A percentile compares a stretch with the other conserved stretches of the same genome.
Evolutionary conservation across 23 red algal species (phyloP).

Genomic region (Gracilariopsis chorda): DNA sequence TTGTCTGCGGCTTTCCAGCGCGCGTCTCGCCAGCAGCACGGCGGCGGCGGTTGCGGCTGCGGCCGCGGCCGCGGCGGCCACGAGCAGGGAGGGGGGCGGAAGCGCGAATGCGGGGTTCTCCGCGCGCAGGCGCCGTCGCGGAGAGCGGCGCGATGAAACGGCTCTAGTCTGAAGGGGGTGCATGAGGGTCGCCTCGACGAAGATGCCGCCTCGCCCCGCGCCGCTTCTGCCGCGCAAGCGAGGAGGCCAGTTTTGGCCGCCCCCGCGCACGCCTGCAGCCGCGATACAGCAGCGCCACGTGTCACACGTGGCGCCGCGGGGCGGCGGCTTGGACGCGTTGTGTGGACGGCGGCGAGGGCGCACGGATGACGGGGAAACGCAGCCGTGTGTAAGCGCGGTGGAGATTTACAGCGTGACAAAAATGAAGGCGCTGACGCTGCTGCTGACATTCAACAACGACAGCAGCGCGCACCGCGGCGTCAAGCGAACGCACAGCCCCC

Average conservation of each 20-base stretch:
- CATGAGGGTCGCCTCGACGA: background rate
- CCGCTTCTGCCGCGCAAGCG: background rate
- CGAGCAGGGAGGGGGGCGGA: background rate
- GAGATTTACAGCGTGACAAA: background rate
- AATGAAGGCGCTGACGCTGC: background rate
- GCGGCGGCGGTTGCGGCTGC: background rate
- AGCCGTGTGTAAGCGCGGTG: too few relatives aligned
- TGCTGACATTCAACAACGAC: too few relatives aligned
- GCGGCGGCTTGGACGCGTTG: background rate
- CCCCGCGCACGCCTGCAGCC: too few relatives aligned
- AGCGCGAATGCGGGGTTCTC: background rate
- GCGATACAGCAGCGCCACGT: background rate
- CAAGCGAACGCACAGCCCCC: too few relatives aligned
- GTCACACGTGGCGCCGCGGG: background rate
- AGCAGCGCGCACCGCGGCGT: too few relatives aligned
- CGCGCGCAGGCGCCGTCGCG: background rate
- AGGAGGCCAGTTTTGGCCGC: background rate
- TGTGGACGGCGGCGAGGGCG: background rate
- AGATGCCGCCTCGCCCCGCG: background rate
- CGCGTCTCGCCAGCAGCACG: conserved; percentile 1
- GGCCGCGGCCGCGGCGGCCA: background rate
- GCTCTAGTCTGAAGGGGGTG: background rate
- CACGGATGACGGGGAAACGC: too few relatives aligned
- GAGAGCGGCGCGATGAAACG: background rate
- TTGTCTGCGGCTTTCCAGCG: background rate